Base-by-base conservation (phyloP, 352 stramenopile species). In the Phytopythium litorale region DNA sequence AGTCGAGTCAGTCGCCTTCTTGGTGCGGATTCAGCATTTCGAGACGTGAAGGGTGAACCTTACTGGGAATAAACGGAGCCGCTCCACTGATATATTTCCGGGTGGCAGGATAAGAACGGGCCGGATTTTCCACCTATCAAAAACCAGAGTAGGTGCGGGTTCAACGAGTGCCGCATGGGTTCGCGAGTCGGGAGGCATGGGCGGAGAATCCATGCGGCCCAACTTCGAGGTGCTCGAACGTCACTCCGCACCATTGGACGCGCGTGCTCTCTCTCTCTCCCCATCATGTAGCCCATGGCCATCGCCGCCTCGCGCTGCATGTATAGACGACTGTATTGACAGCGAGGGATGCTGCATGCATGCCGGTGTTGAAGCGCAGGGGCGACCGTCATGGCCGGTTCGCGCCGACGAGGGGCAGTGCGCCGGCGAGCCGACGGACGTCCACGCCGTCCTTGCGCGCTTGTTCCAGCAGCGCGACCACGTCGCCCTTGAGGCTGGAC, bases 401-500 rank as follows among this genome's bases (percentile, higher is more conserved):
- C 2, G 65, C 9, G 67, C 37, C 19, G 43, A 32, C 4, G 23
- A 56, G 8, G 49, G 40, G 32, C 1, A 91, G 62, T 18, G 73
- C 71, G 1, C 58, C 60, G 6, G 66, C 77, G 8, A 93, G 62
- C 38, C 84, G 87, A 15, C 73, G 72, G 19, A 92, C 73, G 67
- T 94, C 83, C 5, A 94, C 50, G 18, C 78, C 83, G 60, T 92
- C 71, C 23, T 67, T 73, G n/a, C 75, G 75, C 7, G 86, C 86
- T 40, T 87, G 70, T 25, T 90, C 82, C 35, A 95, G 73, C 50
- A 95, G 60, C n/a, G 73, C 66, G 33, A 89, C 72, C 49, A 95
- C 63, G 59, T 95, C 84, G 33, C 62, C 71, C 52, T 85, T 73
- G 38, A 94, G 63, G 53, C 81, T 92, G 46, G 59, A 38, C n/a